A percentile compares a stretch with the other conserved stretches of the same genome.
Evolutionary conservation across 345 rosid genomes (phyloP).

Genomic region (Linum trigynum): DNA sequence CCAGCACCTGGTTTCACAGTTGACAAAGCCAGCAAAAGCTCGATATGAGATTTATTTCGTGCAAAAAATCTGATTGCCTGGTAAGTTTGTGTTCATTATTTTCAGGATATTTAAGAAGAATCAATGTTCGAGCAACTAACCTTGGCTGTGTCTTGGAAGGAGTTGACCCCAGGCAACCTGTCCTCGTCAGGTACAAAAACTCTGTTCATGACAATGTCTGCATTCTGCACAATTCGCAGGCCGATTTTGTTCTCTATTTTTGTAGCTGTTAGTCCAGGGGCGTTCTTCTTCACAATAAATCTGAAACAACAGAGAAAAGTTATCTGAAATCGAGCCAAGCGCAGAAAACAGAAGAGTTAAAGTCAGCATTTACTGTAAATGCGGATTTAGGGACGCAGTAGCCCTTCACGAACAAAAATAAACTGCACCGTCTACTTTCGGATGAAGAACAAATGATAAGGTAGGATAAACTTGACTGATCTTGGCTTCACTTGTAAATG

Average conservation of each 20-base stretch:
- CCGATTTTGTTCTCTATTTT: slow-evolving; percentile 94
- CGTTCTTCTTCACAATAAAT: slow-evolving; percentile 71
- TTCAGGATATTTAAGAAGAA: slow-evolving; percentile 6
- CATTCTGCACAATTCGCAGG: slow-evolving; percentile 89
- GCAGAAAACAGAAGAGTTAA: slow-evolving; percentile 4
- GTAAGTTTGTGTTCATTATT: neutral
- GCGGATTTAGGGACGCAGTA: too few relatives aligned
- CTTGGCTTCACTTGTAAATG: too few relatives aligned
- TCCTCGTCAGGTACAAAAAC: slow-evolving; percentile 91
- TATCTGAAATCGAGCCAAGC: neutral
- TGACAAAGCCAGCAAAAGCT: neutral
- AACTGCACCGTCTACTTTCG: too few relatives aligned
- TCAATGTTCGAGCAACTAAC: slow-evolving; percentile 22
- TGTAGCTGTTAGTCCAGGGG: slow-evolving; percentile 77
- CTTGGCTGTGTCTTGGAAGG: slow-evolving; percentile 89
- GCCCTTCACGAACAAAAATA: too few relatives aligned
- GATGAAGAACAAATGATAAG: too few relatives aligned
- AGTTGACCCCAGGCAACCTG: slow-evolving; percentile 73
- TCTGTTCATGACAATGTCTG: slow-evolving; percentile 65
- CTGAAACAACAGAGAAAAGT: slow-evolving; percentile 39
- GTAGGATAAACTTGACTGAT: too few relatives aligned
- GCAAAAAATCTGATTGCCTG: too few relatives aligned
- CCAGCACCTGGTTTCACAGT: slow-evolving; percentile 47
- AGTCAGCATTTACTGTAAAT: neutral
- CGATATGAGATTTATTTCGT: neutral